phyloP scores from a whole-genome alignment of 805 yeast species.

The Monosporozyma yasuniensis region DNA sequence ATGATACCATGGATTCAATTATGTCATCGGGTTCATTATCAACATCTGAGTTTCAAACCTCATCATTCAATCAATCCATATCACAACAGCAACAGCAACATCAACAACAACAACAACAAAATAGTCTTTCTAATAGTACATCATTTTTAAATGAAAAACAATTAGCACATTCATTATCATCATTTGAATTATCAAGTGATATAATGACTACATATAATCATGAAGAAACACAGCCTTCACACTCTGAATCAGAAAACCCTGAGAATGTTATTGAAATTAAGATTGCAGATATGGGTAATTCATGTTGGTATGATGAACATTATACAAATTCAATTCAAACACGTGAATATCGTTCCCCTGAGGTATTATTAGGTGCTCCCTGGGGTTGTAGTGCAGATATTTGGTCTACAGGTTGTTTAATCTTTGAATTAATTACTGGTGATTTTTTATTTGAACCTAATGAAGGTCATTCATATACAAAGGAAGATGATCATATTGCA shows the following conservation, averaged over 20 bases:
- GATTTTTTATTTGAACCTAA: slow-evolving; percentile 88
- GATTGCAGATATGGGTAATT: slow-evolving; percentile 90
- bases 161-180: slow-evolving; percentile 33
- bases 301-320: slow-evolving; percentile 73
- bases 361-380: slow-evolving; percentile 62
- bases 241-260: too few relatives aligned
- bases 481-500: slow-evolving; percentile 94
- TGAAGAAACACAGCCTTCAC: not conserved
- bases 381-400: slow-evolving; percentile 97
- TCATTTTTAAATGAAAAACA: slow-evolving; percentile 7
- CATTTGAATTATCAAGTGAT: slow-evolving; percentile 26
- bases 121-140: not conserved
- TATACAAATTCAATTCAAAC: slow-evolving; percentile 88
- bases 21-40: slow-evolving; percentile 1
- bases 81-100: not conserved
- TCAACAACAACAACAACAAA: not conserved
- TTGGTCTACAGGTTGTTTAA: slow-evolving; percentile 91
- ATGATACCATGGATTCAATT: slow-evolving; percentile 1
- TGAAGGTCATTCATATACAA: slow-evolving; percentile 62
- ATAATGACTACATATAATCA: not conserved
- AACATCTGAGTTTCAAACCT: not conserved
- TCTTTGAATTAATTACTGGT: slow-evolving; percentile 87
- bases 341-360: slow-evolving; percentile 89
- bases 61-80: not conserved
- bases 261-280: slow-evolving; percentile 64